Percentiles rank a stretch among this genome's conserved stretches.
Conservation (phyloP, 73 alveolate species). For the Stentor roeselii region DNA sequence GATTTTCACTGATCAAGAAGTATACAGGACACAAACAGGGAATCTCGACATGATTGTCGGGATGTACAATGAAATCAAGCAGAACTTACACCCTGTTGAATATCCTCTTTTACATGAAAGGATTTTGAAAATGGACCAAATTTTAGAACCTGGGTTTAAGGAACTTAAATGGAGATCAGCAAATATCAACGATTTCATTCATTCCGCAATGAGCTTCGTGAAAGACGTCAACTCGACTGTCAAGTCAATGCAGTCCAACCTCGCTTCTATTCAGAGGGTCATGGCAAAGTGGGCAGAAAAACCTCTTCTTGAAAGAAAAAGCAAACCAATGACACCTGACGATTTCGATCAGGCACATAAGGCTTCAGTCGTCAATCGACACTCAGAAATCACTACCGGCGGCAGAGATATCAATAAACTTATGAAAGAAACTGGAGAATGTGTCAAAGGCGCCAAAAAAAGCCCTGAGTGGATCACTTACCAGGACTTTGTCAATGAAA, state of each 20-base stretch:
- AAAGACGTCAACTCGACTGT: slow-evolving; percentile 73
- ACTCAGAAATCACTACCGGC: slow-evolving; percentile 64
- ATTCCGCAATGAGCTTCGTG: slow-evolving; percentile 75
- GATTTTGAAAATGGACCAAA: slow-evolving; percentile 92
- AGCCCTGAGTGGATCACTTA: slow-evolving; percentile 73
- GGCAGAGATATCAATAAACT: slow-evolving; percentile 78
- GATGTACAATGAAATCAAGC: slow-evolving; percentile 94
- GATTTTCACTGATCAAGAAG: slow-evolving; percentile 83
- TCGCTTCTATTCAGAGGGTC: slow-evolving; percentile 55
- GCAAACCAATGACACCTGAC: slow-evolving; percentile 94
- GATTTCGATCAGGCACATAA: slow-evolving; percentile 88
- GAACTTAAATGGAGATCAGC: slow-evolving; percentile 95
- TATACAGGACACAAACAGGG: slow-evolving; percentile 92
- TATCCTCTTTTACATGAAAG: slow-evolving; percentile 97
- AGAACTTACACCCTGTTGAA: slow-evolving; percentile 96
- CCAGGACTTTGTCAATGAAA: slow-evolving; percentile 73
- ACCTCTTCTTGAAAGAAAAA: slow-evolving; percentile 79
- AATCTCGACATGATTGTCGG: slow-evolving; percentile 93
- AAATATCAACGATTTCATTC: slow-evolving; percentile 77
- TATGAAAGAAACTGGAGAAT: slow-evolving; percentile 84
- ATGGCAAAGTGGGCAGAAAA: slow-evolving; percentile 67
- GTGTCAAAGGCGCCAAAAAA: slow-evolving; percentile 76
- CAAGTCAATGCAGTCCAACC: slow-evolving; percentile 80
- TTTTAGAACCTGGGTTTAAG: slow-evolving; percentile 94
- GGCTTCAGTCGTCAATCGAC: slow-evolving; percentile 62